Evolutionary conservation across 768 basidiomycete genomes (phyloP).

Genomic region (Nidularia pulvinata): DNA sequence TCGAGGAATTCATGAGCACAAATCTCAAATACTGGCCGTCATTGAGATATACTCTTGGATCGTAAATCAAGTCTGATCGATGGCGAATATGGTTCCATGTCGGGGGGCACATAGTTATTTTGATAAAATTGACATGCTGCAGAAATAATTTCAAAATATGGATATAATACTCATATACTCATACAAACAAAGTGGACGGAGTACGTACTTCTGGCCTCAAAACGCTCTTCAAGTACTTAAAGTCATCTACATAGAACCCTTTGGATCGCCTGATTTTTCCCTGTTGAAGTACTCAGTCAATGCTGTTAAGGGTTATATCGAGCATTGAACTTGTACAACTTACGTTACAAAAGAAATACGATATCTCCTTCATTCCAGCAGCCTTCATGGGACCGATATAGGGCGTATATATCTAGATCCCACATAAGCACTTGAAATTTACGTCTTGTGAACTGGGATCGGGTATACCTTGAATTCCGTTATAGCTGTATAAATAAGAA

Average conservation of each 20-base stretch:
- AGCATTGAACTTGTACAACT: slow-evolving; percentile 6
- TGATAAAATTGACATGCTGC: slow-evolving; percentile 66
- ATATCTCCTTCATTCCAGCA: slow-evolving; percentile 33
- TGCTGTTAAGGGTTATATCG: not conserved
- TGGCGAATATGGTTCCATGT: slow-evolving; percentile 74
- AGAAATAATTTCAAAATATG: not conserved
- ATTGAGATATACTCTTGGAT: slow-evolving; percentile 55
- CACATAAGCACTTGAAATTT: not conserved
- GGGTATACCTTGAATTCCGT: too few relatives aligned
- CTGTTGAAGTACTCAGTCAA: slow-evolving; percentile 25
- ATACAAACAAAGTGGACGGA: not conserved
- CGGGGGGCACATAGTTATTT: slow-evolving; percentile 71
- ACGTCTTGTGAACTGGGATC: slow-evolving; percentile 51
- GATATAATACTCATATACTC: too few relatives aligned
- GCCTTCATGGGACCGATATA: slow-evolving; percentile 41
- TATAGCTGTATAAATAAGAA: not conserved
- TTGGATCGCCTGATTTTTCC: slow-evolving; percentile 63
- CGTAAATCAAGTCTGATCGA: slow-evolving; percentile 57
- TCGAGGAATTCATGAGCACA: not conserved
- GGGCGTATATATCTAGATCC: slow-evolving; percentile 39
- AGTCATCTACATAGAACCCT: slow-evolving; percentile 65
- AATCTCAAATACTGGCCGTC: slow-evolving; percentile 41
- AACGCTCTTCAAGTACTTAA: slow-evolving; percentile 56
- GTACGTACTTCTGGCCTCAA: slow-evolving; percentile 51
- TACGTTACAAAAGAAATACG: slow-evolving; percentile 43